These are phyloP conservation scores for Pichia kudriavzevii DNA, from an alignment of 1,139 yeast species.

Conservation along the genomic window DNA sequence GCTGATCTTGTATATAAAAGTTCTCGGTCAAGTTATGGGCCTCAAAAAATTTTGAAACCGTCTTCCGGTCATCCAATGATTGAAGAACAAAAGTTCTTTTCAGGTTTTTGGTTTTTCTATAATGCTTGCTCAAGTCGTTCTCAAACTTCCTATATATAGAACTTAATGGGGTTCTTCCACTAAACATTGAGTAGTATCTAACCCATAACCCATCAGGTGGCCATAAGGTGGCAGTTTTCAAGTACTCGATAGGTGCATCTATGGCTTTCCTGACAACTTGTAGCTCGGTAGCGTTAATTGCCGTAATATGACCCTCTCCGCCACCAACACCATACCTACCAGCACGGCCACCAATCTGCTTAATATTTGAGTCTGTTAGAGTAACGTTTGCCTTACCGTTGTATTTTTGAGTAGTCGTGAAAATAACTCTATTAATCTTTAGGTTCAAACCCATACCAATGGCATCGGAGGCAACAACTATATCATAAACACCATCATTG, in stretches of 20 bases:
- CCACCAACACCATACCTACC: conserved; percentile 53
- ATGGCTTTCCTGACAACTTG: conserved; percentile 38
- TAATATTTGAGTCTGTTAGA: conserved; percentile 58
- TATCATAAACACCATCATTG: conserved; percentile 67
- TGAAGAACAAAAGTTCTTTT: conserved; percentile 29
- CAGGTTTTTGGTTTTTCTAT: conserved; percentile 13
- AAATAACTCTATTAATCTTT: conserved; percentile 72
- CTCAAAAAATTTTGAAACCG: conserved; percentile 40
- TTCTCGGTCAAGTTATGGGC: conserved; percentile 25
- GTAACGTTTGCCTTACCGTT: conserved; percentile 50
- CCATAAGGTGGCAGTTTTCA: conserved; percentile 57
- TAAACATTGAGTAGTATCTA: conserved; percentile 46
- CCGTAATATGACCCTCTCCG: conserved; percentile 53
- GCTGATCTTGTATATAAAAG: conserved; percentile 44
- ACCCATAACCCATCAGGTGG: conserved; percentile 63
- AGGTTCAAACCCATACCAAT: conserved; percentile 95
- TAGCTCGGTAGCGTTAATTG: conserved; percentile 40
- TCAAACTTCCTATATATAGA: conserved; percentile 44
- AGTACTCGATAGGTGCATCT: conserved; percentile 37
- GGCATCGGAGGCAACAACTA: conserved; percentile 91
- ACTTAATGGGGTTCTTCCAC: conserved; percentile 38
- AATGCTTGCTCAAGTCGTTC: conserved; percentile 30
- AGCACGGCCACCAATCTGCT: conserved; percentile 96
- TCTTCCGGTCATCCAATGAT: conserved; percentile 38
- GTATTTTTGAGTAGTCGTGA: conserved; percentile 60